phyloP scores from a whole-genome alignment of 805 yeast species.

The Saccharomycopsis javanensis region DNA sequence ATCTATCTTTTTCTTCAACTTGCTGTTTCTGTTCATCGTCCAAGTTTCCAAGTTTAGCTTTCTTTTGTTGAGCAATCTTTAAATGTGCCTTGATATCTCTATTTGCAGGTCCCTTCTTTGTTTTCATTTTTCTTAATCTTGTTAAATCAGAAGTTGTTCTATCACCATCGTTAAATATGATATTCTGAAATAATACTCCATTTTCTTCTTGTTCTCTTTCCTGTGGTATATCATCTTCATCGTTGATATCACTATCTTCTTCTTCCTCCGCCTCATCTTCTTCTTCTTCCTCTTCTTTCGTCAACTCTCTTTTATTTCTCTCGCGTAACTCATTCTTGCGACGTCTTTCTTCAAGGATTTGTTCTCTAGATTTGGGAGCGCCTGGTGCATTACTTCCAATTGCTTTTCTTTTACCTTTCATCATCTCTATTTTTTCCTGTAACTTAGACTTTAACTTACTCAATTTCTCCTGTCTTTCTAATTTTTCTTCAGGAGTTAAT shows the following conservation, averaged over 20 bases:
- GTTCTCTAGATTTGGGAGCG: constrained; percentile 79
- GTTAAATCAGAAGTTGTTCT: constrained; percentile 65
- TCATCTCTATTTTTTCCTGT: constrained; percentile 54
- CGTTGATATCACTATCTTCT: constrained; percentile 20
- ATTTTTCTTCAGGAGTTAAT: constrained; percentile 39
- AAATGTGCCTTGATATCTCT: constrained; percentile 81
- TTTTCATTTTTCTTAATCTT: constrained; percentile 47
- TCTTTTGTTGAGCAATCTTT: constrained; percentile 62
- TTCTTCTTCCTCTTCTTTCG: constrained; percentile 29
- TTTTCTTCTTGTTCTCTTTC: constrained; percentile 28
- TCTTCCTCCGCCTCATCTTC: constrained; percentile 23
- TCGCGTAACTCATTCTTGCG: constrained; percentile 28
- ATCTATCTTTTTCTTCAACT: constrained; percentile 61
- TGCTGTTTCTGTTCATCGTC: constrained; percentile 53
- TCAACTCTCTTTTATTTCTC: constrained; percentile 28
- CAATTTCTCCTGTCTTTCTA: constrained; percentile 43
- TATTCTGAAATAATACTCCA: constrained; percentile 65
- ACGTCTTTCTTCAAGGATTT: constrained; percentile 58
- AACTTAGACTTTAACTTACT: constrained; percentile 69
- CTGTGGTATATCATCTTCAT: constrained; percentile 24
- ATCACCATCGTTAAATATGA: constrained; percentile 74
- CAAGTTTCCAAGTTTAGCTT: constrained; percentile 47
- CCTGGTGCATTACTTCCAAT: constrained; percentile 77
- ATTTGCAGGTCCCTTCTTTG: constrained; percentile 74
- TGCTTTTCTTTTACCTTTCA: constrained; percentile 82